Evolutionary conservation across 805 yeast species (phyloP), one percentile per base, ranked within the genome.

Genomic region (Nakazawaea siamensis): DNA sequence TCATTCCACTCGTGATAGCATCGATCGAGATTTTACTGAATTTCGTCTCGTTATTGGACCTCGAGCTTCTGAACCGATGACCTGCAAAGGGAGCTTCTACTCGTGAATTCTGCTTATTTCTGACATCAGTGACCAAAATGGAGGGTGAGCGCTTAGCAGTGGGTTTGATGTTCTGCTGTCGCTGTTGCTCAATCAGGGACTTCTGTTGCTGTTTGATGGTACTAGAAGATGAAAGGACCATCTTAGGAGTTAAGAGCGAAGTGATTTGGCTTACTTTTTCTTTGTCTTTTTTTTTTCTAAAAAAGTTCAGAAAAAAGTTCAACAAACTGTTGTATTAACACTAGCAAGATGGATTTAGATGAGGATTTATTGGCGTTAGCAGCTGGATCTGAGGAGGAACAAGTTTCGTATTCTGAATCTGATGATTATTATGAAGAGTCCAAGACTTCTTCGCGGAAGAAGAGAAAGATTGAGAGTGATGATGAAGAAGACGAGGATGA

Each of bases 321-420:
- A 21, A 18, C 9, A 16, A 15, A 14, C n/a, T 13, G 15, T 15
- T 18, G n/a, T n/a, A n/a, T n/a, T n/a, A n/a, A n/a, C n/a, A n/a
- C n/a, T n/a, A n/a, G 23, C 24, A 40, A 18, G 12, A 83, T 83
- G 94, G 94, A 76, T 54, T 74, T 86, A 52, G 97, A 88, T 55
- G 97, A 90, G 56, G 98, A 92, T 71, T 72, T 92, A 62, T 73
- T 90, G 53, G 97, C 96, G 15, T 73, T 92, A 49, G 98, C 98
- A 34, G 97, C 59, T 25, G 75, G 65, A 12, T 54, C 58, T 23
- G 63, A 51, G 21, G 60, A 60, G 18, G 55, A 58, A 21, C 50
- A 45, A 24, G 43, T 49, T 43, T 47, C 59, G 23, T 73, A 64
- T 12, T 53, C 58, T 19, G 52, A 40, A 4, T 54, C 47, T 2